Evolutionary conservation across 208 protist species (phyloP).

Genomic region (Naegleria fowleri): DNA sequence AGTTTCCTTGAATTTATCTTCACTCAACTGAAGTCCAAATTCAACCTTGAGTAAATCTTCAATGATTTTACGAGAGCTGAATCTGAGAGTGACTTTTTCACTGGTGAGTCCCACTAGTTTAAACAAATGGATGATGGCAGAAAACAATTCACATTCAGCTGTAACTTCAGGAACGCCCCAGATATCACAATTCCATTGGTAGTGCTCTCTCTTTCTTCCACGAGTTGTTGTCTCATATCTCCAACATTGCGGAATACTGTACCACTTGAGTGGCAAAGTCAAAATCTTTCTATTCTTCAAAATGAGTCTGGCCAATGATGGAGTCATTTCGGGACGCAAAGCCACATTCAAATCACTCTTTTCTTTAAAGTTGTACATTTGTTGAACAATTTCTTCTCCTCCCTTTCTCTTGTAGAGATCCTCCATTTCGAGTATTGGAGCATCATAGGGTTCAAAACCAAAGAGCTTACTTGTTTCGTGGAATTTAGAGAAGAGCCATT

Average conservation of each 20-base stretch:
- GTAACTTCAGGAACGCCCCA: constrained; percentile 74
- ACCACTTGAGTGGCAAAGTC: constrained; percentile 86
- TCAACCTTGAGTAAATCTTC: constrained; percentile 59
- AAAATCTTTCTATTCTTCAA: constrained; percentile 74
- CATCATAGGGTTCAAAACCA: constrained; percentile 92
- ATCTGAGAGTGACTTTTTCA: constrained; percentile 81
- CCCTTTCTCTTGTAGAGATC: constrained; percentile 85
- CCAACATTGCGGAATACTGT: constrained; percentile 90
- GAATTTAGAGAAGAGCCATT: constrained; percentile 81
- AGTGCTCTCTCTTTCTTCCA: constrained; percentile 86
- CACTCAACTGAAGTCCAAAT: constrained; percentile 58
- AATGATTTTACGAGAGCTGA: constrained; percentile 80
- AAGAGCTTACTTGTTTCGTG: constrained; percentile 63
- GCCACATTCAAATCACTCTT: constrained; percentile 79
- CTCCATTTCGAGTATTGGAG: constrained; percentile 83
- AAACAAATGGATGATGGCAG: constrained; percentile 65
- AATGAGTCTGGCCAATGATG: constrained; percentile 78
- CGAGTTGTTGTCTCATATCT: constrained; percentile 87
- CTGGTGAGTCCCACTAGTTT: constrained; percentile 57
- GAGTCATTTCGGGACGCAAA: constrained; percentile 91
- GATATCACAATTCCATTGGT: constrained; percentile 95
- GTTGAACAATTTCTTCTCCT: constrained; percentile 89
- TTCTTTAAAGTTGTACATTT: constrained; percentile 93
- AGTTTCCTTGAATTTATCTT: constrained; percentile 71
- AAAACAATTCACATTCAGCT: constrained; percentile 85